A percentile compares a stretch with the other conserved stretches of the same genome.
Evolutionary conservation across 2,329 filamentous ascomycete genomes (phyloP).

Genomic region (Stachybotrys chlorohalonatus): DNA sequence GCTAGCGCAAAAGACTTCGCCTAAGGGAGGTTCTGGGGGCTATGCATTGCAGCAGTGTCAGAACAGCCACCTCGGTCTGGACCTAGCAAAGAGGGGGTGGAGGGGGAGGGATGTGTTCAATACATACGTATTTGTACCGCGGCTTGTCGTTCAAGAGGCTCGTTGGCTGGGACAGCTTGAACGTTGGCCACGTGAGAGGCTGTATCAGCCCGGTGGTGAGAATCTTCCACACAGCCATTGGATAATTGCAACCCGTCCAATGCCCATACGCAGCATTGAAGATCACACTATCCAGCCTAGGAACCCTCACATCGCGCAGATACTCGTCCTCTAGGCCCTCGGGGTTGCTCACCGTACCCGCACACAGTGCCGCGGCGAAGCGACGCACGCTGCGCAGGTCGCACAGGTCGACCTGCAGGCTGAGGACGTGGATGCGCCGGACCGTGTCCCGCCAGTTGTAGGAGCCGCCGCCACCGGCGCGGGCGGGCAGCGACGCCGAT

Average conservation of each 20-base stretch:
- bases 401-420: constrained; percentile 52
- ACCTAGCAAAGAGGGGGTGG: neutral
- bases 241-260: constrained; percentile 72
- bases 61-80: neutral
- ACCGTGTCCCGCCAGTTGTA: constrained; percentile 30
- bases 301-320: constrained; percentile 40
- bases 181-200: constrained; percentile 67
- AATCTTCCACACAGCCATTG: constrained; percentile 41
- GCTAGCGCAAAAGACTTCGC: constrained; percentile 82
- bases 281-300: constrained; percentile 68
- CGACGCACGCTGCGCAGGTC: constrained; percentile 41
- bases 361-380: constrained; percentile 37
- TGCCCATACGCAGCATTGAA: constrained; percentile 86
- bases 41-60: constrained; percentile 23
- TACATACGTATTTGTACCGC: constrained; percentile 23
- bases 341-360: constrained; percentile 36
- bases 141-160: constrained; percentile 30
- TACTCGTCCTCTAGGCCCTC: constrained; percentile 25
- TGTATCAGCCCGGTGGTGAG: constrained; percentile 54
- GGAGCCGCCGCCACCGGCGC: constrained; percentile 25
- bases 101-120: neutral
- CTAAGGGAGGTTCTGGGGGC: constrained; percentile 50
- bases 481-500: constrained; percentile 26
- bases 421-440: constrained; percentile 47
- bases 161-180: constrained; percentile 54